phyloP scores from a whole-genome alignment of 345 rosid species.

The Populus euphratica region DNA sequence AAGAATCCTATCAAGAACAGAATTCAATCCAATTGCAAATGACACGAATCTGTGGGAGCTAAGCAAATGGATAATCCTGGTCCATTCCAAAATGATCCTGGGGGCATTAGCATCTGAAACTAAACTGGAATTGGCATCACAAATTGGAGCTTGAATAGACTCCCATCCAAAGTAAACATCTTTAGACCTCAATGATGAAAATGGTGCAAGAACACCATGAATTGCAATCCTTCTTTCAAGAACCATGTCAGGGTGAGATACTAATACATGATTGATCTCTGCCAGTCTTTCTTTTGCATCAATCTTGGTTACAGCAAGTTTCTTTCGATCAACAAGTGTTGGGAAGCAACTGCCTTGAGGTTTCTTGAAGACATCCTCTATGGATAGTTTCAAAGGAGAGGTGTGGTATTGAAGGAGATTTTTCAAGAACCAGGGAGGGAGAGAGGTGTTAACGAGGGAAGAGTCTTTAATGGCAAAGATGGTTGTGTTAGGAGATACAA shows the following conservation, averaged over 20 bases:
- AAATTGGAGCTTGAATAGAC: conserved; percentile 28
- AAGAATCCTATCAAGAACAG: conserved; percentile 56
- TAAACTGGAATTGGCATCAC: conserved; percentile 29
- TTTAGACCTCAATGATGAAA: conserved; percentile 33
- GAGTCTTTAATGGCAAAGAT: conserved; percentile 73
- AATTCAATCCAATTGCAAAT: conserved; percentile 68
- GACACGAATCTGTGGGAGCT: conserved; percentile 68
- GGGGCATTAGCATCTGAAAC: conserved; percentile 24
- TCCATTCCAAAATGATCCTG: conserved; percentile 47
- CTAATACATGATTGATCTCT: conserved; percentile 51
- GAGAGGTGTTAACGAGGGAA: conserved; percentile 42
- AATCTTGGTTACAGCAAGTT: conserved; percentile 43
- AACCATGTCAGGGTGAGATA: conserved; percentile 67
- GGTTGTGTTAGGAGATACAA: conserved; percentile 52
- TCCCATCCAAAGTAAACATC: conserved; percentile 26
- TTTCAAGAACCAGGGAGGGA: conserved; percentile 51
- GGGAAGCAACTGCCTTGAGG: conserved; percentile 54
- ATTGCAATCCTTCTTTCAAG: conserved; percentile 59
- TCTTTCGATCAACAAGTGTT: conserved; percentile 48
- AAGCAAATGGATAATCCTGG: conserved; percentile 45
- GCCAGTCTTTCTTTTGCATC: conserved; percentile 28
- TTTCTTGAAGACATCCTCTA: conserved; percentile 44
- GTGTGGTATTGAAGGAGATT: conserved; percentile 75
- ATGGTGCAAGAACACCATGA: conserved; percentile 66
- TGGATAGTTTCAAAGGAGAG: conserved; percentile 45